These are phyloP conservation scores for Globisporangium middletonii DNA, from an alignment of 352 stramenopile genomes.

Conservation along the genomic window DNA sequence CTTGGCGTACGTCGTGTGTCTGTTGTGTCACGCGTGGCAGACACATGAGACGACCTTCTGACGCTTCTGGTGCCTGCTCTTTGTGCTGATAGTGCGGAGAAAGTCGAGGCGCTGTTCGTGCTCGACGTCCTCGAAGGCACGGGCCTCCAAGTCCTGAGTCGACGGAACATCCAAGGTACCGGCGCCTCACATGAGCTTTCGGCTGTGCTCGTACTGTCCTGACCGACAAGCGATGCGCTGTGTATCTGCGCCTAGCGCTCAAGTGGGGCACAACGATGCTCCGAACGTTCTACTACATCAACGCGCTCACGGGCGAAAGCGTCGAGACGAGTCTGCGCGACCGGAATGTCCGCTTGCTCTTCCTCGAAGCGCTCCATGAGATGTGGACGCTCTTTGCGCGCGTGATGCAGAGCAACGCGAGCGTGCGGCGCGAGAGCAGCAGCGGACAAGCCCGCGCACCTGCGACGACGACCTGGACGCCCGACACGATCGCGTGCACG, in stretches of 20 bases:
- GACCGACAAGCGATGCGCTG: not conserved
- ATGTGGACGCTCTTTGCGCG: slow-evolving; percentile 48
- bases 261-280: slow-evolving; percentile 81
- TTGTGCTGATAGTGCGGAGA: slow-evolving; percentile 46
- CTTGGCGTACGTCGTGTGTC: slow-evolving; percentile 34
- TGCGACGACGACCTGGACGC: slow-evolving; percentile 22
- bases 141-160: slow-evolving; percentile 68
- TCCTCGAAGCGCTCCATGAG: slow-evolving; percentile 60
- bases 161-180: slow-evolving; percentile 64
- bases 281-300: slow-evolving; percentile 76
- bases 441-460: not conserved
- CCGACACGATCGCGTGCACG: slow-evolving; percentile 53
- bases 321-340: slow-evolving; percentile 55
- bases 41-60: not conserved
- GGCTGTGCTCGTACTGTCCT: not conserved
- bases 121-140: slow-evolving; percentile 71
- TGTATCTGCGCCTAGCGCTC: slow-evolving; percentile 26
- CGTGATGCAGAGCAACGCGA: slow-evolving; percentile 23
- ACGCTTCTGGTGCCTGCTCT: not conserved
- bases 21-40: not conserved
- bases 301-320: slow-evolving; percentile 50
- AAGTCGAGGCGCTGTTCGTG: slow-evolving; percentile 55
- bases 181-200: not conserved
- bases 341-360: slow-evolving; percentile 59
- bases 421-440: not conserved